These are phyloP conservation scores for Erigeron canadensis DNA, from an alignment of 129 eudicot genomes.

Conservation along the genomic window DNA sequence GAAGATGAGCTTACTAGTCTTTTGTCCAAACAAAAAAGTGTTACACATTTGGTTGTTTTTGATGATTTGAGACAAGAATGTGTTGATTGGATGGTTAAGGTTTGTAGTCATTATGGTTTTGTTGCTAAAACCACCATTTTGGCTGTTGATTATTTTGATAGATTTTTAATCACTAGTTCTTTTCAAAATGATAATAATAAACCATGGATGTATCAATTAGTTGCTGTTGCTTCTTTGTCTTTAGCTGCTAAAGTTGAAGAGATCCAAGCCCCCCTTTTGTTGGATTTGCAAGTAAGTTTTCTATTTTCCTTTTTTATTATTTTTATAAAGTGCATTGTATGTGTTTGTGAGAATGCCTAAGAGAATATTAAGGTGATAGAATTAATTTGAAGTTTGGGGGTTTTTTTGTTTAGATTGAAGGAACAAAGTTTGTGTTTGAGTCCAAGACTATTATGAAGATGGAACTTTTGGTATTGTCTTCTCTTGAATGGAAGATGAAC, in stretches of 20 bases:
- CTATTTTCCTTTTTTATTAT: background rate
- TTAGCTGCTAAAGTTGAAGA: constrained; percentile 96
- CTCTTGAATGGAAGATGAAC: constrained; percentile 86
- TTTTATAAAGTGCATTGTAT: constrained; percentile 4
- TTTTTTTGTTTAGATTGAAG: constrained; percentile 52
- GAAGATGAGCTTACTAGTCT: constrained; percentile 61
- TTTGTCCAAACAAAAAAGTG: constrained; percentile 52
- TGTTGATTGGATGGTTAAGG: constrained; percentile 76
- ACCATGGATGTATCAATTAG: constrained; percentile 92
- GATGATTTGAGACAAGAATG: constrained; percentile 44
- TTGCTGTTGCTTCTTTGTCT: constrained; percentile 88
- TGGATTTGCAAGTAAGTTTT: constrained; percentile 73
- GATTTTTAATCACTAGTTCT: constrained; percentile 49
- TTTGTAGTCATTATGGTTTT: constrained; percentile 62
- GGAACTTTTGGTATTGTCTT: constrained; percentile 83
- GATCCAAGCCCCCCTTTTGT: constrained; percentile 75
- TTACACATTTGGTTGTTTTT: constrained; percentile 15
- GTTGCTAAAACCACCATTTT: constrained; percentile 54
- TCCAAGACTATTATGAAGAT: constrained; percentile 78
- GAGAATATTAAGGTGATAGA: constrained; percentile 3
- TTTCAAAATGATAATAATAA: constrained; percentile 69
- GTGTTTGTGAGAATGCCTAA: constrained; percentile 38
- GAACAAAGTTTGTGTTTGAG: constrained; percentile 65
- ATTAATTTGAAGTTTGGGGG: constrained; percentile 25
- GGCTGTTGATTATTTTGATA: constrained; percentile 80